Conservation (phyloP, 345 rosid genomes). For the Aquilaria sinensis region DNA sequence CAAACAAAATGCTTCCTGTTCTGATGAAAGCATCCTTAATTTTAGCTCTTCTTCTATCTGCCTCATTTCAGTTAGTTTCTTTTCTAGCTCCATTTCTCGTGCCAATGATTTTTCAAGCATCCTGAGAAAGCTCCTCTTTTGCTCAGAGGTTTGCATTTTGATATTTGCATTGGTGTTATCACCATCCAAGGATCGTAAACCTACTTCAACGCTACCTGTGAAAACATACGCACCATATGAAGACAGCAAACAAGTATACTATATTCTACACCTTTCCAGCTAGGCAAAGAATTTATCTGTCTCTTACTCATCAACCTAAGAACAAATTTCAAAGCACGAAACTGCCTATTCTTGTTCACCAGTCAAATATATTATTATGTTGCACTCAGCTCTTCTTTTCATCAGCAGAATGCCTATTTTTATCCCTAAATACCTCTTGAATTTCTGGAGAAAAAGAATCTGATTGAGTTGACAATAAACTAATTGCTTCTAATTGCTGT, state of each 20-base stretch:
- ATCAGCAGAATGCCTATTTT: no score
- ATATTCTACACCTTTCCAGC: background rate
- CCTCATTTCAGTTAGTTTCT: conserved; percentile 67
- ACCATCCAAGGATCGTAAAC: conserved; percentile 25
- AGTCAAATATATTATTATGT: no score
- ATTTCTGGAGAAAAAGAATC: no score
- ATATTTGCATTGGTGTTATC: conserved; percentile 43
- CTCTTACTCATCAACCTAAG: no score
- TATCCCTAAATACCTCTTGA: no score
- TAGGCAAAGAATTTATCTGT: background rate
- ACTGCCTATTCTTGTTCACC: no score
- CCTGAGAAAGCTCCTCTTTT: conserved; percentile 70
- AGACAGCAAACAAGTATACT: background rate
- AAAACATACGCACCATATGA: conserved; percentile 20
- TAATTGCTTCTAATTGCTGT: no score
- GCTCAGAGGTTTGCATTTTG: conserved; percentile 76
- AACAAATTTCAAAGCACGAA: no score
- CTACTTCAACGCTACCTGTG: conserved; percentile 41
- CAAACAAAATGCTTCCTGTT: conserved; percentile 46
- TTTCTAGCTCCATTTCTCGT: conserved; percentile 84
- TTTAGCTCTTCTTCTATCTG: conserved; percentile 50
- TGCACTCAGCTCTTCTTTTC: no score
- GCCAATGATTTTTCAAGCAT: conserved; percentile 96
- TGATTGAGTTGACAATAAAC: no score
- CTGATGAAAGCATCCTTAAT: conserved; percentile 40